phyloP scores from a whole-genome alignment of 1,284 basidiomycete species.

The Rhodotorula sp. region DNA sequence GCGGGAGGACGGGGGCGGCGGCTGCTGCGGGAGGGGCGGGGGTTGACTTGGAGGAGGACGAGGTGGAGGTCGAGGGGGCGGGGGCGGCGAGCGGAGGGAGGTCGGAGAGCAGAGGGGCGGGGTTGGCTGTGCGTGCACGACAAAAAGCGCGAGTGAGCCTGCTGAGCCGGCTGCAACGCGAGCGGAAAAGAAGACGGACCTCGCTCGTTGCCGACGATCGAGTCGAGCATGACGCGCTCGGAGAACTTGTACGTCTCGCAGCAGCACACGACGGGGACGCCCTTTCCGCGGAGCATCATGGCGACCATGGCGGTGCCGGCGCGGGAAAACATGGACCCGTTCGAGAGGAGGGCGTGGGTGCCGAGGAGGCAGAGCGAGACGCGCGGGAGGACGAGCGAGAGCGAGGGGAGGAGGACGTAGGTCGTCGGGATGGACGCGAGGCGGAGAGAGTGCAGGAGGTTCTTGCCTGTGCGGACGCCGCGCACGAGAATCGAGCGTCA shows the following conservation, averaged over 20 bases:
- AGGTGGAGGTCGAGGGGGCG: constrained; percentile 32
- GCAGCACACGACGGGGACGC: constrained; percentile 91
- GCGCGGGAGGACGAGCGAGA: constrained; percentile 77
- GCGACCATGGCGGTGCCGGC: constrained; percentile 94
- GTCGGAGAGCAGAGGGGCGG: not conserved
- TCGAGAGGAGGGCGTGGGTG: constrained; percentile 89
- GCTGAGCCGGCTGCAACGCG: too few relatives aligned
- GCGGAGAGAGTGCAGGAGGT: constrained; percentile 70
- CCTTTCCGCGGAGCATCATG: constrained; percentile 88
- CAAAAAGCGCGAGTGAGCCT: too few relatives aligned
- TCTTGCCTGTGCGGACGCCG: constrained; percentile 63
- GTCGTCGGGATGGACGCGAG: constrained; percentile 79
- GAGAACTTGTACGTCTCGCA: constrained; percentile 99
- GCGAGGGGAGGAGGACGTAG: constrained; percentile 85
- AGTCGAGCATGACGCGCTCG: constrained; percentile 88
- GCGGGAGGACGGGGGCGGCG: constrained; percentile 44
- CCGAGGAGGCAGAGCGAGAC: constrained; percentile 84
- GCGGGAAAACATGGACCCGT: constrained; percentile 90
- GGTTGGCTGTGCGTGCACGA: too few relatives aligned
- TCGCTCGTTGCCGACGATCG: constrained; percentile 94
- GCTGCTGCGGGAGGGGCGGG: constrained; percentile 6
- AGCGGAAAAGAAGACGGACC: too few relatives aligned
- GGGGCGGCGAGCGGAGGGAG: not conserved
- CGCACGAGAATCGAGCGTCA: too few relatives aligned
- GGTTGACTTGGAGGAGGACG: constrained; percentile 42